Conservation (phyloP, 805 yeast species). For the Candida saitoana region DNA sequence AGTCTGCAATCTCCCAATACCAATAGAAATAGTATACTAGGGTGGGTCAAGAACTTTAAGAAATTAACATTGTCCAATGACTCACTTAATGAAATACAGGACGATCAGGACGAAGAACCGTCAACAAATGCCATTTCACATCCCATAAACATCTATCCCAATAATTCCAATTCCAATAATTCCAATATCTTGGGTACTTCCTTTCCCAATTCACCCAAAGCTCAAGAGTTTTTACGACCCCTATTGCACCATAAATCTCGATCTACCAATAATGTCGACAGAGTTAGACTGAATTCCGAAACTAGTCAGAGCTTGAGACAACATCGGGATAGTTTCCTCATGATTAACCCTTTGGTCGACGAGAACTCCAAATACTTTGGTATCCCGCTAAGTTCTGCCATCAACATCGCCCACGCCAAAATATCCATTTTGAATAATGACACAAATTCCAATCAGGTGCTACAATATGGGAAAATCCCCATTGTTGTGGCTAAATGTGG, state of each 20-base stretch:
- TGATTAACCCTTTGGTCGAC: constrained; percentile 39
- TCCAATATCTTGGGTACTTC: constrained; percentile 3
- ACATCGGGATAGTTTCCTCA: constrained; percentile 50
- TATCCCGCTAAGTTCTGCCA: constrained; percentile 65
- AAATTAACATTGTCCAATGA: constrained; percentile 35
- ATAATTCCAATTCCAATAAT: not conserved
- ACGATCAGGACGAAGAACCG: not conserved
- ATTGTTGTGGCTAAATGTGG: constrained; percentile 96
- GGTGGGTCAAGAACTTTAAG: constrained; percentile 44
- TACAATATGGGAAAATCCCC: constrained; percentile 86
- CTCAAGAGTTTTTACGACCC: constrained; percentile 39
- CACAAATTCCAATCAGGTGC: constrained; percentile 49
- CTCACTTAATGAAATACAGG: constrained; percentile 31
- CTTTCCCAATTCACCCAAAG: constrained; percentile 9
- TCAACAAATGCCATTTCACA: constrained; percentile 4
- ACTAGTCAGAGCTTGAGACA: constrained; percentile 32
- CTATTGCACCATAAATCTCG: constrained; percentile 47
- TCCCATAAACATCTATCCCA: constrained; percentile 4
- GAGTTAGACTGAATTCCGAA: constrained; percentile 36
- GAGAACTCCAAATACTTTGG: constrained; percentile 68
- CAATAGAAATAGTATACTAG: constrained; percentile 36
- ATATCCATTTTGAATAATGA: constrained; percentile 59
- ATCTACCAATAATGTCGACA: constrained; percentile 43
- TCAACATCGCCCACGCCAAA: constrained; percentile 71
- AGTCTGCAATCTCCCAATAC: constrained; percentile 38